Conservation (phyloP, 129 eudicot genomes). For the Rutidosis leptorrhynchoides region DNA sequence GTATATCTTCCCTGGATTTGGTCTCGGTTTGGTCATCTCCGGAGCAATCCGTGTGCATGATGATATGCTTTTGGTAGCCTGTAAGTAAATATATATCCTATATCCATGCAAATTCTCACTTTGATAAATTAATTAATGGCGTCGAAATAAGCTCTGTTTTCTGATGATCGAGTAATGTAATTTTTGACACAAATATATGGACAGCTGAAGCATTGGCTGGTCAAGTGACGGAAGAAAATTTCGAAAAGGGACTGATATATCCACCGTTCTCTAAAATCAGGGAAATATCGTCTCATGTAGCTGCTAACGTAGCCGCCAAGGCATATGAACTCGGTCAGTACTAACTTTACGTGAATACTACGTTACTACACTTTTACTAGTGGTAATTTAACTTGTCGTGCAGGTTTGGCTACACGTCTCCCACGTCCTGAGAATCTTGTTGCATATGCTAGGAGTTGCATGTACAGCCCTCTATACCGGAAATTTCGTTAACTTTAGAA, state of each 20-base stretch:
- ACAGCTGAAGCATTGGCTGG: slow-evolving; percentile 85
- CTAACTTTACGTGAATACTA: too few species aligned
- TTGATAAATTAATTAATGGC: too few species aligned
- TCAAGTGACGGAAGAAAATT: slow-evolving; percentile 71
- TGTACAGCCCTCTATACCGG: slow-evolving; percentile 86
- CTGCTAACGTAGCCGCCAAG: slow-evolving; percentile 38
- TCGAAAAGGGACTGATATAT: slow-evolving; percentile 70
- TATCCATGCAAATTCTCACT: too few species aligned
- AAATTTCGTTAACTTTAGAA: slow-evolving; percentile 79
- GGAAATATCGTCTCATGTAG: slow-evolving; percentile 39
- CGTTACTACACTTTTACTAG: too few species aligned
- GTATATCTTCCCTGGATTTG: slow-evolving; percentile 92
- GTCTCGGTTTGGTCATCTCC: slow-evolving; percentile 94
- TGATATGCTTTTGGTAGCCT: slow-evolving; percentile 93
- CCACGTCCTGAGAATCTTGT: slow-evolving; percentile 78
- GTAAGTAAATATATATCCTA: slow-evolving; percentile 90
- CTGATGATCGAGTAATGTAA: too few species aligned
- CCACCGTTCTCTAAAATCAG: slow-evolving; percentile 78
- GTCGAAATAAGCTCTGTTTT: too few species aligned
- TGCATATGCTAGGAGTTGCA: slow-evolving; percentile 87
- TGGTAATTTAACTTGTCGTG: too few species aligned
- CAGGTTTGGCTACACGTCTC: slow-evolving; percentile 83
- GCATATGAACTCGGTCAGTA: slow-evolving; percentile 41
- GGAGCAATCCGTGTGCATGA: slow-evolving; percentile 97
- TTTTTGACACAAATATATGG: too few species aligned